A percentile compares a stretch with the other conserved stretches of the same genome.
phyloP scores from a whole-genome alignment of 2,329 filamentous ascomycete genomes.

The Microthyrium microscopicum region DNA sequence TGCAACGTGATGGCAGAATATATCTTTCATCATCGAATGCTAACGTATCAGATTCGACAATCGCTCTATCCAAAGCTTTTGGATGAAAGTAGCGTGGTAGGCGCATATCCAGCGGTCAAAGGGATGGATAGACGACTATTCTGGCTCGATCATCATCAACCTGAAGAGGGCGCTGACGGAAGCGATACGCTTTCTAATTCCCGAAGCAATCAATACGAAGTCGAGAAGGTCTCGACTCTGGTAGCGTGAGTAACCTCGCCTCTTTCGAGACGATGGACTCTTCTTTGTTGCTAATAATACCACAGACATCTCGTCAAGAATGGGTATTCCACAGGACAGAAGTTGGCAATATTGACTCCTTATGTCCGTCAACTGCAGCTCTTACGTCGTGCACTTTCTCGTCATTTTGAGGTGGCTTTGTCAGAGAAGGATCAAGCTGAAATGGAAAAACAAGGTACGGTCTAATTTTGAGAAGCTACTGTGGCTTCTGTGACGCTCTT shows the following conservation, averaged over 20 bases:
- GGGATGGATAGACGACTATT: conserved; percentile 39
- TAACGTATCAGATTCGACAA: conserved; percentile 37
- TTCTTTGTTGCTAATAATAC: no score
- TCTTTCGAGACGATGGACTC: no score
- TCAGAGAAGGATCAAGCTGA: conserved; percentile 38
- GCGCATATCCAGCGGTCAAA: conserved; percentile 31
- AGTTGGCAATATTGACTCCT: conserved; percentile 56
- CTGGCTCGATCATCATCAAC: conserved; percentile 43
- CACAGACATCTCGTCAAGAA: conserved; percentile 48
- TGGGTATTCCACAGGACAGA: conserved; percentile 38
- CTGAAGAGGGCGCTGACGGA: conserved; percentile 24
- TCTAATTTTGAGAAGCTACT: no score
- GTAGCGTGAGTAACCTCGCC: no score
- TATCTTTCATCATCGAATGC: no score
- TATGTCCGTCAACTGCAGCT: conserved; percentile 42
- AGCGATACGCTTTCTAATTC: conserved; percentile 29
- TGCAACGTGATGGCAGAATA: no score
- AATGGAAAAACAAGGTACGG: no score
- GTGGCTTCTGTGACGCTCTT: no score
- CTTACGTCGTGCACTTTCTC: conserved; percentile 29
- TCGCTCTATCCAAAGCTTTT: conserved; percentile 40
- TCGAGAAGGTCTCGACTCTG: conserved; percentile 44
- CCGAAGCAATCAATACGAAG: conserved; percentile 41
- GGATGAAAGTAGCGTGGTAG: conserved; percentile 27
- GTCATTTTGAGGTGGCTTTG: conserved; percentile 43